A percentile compares a stretch with the other conserved stretches of the same genome.
Conservation (phyloP, 495 filamentous ascomycete genomes). For the Annulohypoxylon bovei region DNA sequence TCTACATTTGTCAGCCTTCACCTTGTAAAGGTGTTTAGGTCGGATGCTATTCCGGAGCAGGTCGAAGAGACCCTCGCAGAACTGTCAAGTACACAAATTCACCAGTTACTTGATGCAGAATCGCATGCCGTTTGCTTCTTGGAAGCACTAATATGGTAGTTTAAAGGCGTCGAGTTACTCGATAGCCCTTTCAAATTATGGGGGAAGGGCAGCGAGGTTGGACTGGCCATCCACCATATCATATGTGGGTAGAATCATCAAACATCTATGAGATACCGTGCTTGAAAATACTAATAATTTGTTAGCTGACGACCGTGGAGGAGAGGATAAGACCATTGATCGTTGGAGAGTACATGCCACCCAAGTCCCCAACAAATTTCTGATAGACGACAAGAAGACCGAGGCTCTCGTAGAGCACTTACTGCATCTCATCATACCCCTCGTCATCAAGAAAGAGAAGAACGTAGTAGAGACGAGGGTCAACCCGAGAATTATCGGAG, state of each 20-base stretch:
- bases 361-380: neutral
- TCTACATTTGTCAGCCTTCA: too few relatives aligned
- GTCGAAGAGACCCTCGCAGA: neutral
- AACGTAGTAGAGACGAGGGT: neutral
- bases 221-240: neutral
- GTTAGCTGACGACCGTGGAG: neutral
- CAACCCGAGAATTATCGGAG: neutral
- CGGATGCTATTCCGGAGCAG: conserved; percentile 8
- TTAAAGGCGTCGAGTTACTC: conserved; percentile 1
- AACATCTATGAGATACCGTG: neutral
- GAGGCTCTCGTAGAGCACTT: neutral
- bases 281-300: neutral
- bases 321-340: neutral
- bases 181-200: conserved; percentile 11
- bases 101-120: neutral
- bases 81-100: conserved; percentile 1
- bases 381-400: neutral
- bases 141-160: conserved; percentile 2
- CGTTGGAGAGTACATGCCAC: neutral
- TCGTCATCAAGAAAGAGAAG: neutral
- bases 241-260: neutral
- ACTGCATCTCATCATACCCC: neutral
- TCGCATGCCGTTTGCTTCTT: neutral
- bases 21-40: too few relatives aligned
- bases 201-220: conserved; percentile 1